phyloP scores from a whole-genome alignment of 1,284 basidiomycete genomes.

The Inonotus hispidus region DNA sequence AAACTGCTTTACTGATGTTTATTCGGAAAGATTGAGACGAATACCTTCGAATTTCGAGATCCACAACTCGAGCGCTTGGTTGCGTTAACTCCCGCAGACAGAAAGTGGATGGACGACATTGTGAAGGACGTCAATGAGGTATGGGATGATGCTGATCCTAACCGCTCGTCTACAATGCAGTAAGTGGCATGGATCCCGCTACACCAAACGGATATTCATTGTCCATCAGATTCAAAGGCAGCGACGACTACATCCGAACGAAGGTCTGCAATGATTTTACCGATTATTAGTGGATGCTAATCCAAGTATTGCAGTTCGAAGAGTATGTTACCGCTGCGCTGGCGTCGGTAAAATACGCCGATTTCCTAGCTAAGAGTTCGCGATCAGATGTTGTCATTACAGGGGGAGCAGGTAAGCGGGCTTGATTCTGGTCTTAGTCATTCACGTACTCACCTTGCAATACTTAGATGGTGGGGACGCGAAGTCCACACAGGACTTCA shows the following conservation, averaged over 20 bases:
- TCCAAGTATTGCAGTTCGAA: constrained; percentile 51
- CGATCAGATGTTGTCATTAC: constrained; percentile 57
- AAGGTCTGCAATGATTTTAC: constrained; percentile 48
- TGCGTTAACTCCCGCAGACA: constrained; percentile 84
- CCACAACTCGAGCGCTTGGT: constrained; percentile 73
- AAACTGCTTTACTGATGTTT: neutral
- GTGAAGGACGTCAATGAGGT: constrained; percentile 73
- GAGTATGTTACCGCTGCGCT: constrained; percentile 81
- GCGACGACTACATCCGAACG: constrained; percentile 85
- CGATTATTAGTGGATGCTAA: neutral
- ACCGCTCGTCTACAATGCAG: constrained; percentile 55
- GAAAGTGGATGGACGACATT: constrained; percentile 91
- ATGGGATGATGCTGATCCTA: constrained; percentile 64
- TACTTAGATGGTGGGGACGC: constrained; percentile 35
- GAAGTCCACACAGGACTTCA: constrained; percentile 67
- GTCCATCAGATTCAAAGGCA: constrained; percentile 71
- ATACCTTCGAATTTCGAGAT: constrained; percentile 80
- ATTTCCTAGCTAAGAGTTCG: constrained; percentile 69
- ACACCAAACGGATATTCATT: neutral
- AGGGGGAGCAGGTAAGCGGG: constrained; percentile 50
- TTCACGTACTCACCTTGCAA: neutral
- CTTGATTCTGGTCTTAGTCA: neutral
- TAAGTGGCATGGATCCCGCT: constrained; percentile 30
- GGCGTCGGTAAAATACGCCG: constrained; percentile 81
- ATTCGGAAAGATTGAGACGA: constrained; percentile 70